phyloP scores from a whole-genome alignment of 257 asterid species.

The Apocynum venetum region DNA sequence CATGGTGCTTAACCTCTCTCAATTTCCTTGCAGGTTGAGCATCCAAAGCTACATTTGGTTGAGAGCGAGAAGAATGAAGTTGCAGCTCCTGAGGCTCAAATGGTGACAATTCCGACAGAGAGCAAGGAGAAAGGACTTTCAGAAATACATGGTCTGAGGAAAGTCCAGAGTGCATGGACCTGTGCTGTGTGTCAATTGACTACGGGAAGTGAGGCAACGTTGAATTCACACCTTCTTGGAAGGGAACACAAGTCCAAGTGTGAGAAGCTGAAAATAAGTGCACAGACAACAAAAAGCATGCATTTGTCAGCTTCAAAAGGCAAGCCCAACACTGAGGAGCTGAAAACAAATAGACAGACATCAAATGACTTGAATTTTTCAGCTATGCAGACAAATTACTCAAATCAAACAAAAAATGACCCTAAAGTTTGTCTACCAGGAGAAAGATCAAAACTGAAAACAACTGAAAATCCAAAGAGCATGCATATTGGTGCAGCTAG shows the following conservation, averaged over 20 bases:
- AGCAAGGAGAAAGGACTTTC: neutral
- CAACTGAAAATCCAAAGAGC: too few relatives aligned
- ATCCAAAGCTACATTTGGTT: neutral
- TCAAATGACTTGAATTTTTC: neutral
- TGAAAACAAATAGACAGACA: neutral
- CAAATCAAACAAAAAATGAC: too few relatives aligned
- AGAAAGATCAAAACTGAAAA: neutral
- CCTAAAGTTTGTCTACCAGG: too few relatives aligned
- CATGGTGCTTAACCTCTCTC: neutral
- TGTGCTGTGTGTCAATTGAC: slow-evolving; percentile 32
- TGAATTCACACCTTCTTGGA: slow-evolving; percentile 32
- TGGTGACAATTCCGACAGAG: slow-evolving; percentile 10
- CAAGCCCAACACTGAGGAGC: slow-evolving; percentile 13
- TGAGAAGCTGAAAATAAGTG: slow-evolving; percentile 13
- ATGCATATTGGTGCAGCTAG: too few relatives aligned
- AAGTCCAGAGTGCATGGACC: slow-evolving; percentile 24
- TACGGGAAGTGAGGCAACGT: slow-evolving; percentile 15
- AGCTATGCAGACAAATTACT: neutral
- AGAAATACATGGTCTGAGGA: slow-evolving; percentile 5
- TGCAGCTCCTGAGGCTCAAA: slow-evolving; percentile 9
- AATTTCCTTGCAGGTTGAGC: neutral
- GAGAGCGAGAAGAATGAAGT: neutral
- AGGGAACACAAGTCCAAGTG: slow-evolving; percentile 24
- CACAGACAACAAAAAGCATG: neutral
- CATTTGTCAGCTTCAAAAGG: slow-evolving; percentile 15